These are phyloP conservation scores for Cytospora mali DNA, from an alignment of 2,329 filamentous ascomycete genomes.

Conservation along the genomic window DNA sequence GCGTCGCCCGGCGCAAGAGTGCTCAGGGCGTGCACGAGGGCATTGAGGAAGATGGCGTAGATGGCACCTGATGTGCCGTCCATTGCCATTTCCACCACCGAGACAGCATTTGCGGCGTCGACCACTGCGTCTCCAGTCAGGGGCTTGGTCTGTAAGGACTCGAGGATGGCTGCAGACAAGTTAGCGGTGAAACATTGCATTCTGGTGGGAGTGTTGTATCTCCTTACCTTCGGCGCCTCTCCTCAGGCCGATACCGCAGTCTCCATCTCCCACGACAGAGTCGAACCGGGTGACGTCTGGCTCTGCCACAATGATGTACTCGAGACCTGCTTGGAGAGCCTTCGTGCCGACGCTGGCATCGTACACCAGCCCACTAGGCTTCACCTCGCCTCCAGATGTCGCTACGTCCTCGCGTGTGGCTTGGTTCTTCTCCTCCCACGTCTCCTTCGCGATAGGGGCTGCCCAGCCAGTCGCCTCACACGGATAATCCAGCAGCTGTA, in stretches of 20 bases:
- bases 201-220: not conserved
- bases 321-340: slow-evolving; percentile 59
- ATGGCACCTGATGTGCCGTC: slow-evolving; percentile 64
- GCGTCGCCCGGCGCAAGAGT: slow-evolving; percentile 44
- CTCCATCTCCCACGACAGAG: slow-evolving; percentile 86
- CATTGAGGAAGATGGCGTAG: slow-evolving; percentile 85
- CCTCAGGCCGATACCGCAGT: slow-evolving; percentile 85
- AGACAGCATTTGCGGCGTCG: slow-evolving; percentile 55
- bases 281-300: slow-evolving; percentile 74
- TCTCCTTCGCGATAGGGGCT: slow-evolving; percentile 61
- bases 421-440: slow-evolving; percentile 62
- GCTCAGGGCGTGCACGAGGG: slow-evolving; percentile 68
- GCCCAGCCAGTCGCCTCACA: slow-evolving; percentile 73
- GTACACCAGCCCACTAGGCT: slow-evolving; percentile 53
- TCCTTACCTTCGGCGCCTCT: slow-evolving; percentile 75
- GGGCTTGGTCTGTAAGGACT: slow-evolving; percentile 48
- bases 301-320: slow-evolving; percentile 66
- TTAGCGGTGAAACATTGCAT: slow-evolving; percentile 25
- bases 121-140: slow-evolving; percentile 56
- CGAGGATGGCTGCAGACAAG: slow-evolving; percentile 49
- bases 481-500: slow-evolving; percentile 70
- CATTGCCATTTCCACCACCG: slow-evolving; percentile 60
- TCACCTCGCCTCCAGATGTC: slow-evolving; percentile 37
- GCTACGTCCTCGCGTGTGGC: slow-evolving; percentile 47
- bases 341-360: slow-evolving; percentile 54